phyloP scores from a whole-genome alignment of 202 grass and related monocot species.

The Eragrostis tef region DNA sequence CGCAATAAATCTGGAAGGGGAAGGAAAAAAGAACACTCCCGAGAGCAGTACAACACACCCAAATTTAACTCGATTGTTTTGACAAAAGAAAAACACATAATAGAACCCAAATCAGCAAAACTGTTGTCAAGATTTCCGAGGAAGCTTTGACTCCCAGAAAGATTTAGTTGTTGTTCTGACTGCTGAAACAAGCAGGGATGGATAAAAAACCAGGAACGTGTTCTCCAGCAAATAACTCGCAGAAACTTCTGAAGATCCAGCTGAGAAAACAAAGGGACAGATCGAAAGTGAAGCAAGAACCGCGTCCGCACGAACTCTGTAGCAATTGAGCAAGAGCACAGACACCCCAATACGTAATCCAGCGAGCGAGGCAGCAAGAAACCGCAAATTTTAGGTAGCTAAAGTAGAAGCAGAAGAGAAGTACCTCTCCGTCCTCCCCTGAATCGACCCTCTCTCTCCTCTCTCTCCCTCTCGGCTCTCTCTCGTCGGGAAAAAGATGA shows the following conservation, averaged over 20 bases:
- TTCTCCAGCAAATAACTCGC: not conserved
- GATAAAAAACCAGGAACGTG: not conserved
- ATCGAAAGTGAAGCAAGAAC: conserved; percentile 12
- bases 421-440: conserved; percentile 41
- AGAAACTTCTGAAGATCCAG: conserved; percentile 32
- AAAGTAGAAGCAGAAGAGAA: conserved; percentile 9
- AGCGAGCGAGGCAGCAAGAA: conserved; percentile 11
- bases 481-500: not conserved
- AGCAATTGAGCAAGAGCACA: conserved; percentile 33
- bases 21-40: not conserved
- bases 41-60: not conserved
- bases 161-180: not conserved
- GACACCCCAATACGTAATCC: not conserved
- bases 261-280: not conserved
- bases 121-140: not conserved
- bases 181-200: conserved; percentile 21
- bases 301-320: conserved; percentile 11
- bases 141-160: conserved; percentile 10
- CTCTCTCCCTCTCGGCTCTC: not conserved
- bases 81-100: conserved; percentile 14
- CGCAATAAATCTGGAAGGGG: not conserved
- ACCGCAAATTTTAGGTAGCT: conserved; percentile 30
- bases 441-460: conserved; percentile 3
- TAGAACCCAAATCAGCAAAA: conserved; percentile 18
- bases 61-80: conserved; percentile 14